Evolutionary conservation across 2,329 filamentous ascomycete genomes (phyloP), one percentile per base, ranked within the genome.

Genomic region (Massarina eburnea): DNA sequence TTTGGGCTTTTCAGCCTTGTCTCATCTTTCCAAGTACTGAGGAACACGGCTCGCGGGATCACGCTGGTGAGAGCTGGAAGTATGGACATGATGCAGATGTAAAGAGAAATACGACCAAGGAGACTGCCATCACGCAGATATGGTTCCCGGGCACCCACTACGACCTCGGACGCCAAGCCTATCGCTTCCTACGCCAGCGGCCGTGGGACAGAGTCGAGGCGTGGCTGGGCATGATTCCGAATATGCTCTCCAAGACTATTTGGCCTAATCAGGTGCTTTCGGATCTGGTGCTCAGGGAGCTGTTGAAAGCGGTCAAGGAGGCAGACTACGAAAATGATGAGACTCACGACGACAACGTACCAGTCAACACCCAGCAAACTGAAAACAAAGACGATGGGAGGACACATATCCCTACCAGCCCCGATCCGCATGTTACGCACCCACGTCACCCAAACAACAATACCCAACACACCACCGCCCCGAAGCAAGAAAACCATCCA

Each of bases 61-160:
- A n/a, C n/a, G n/a, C n/a, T n/a, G n/a, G n/a, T n/a, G n/a, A n/a
- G n/a, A n/a, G n/a, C n/a, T n/a, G n/a, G n/a, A n/a, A n/a, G n/a
- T n/a, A n/a, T n/a, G n/a, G n/a, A n/a, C n/a, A n/a, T 33, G 14
- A 7, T n/a, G 2, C 20, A 7, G 8, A 8, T 15, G 21, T 17
- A 15, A 18, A 26, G 37, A 22, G n/a, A 20, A 41, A 49, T 41
- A 48, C 0, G 48, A 46, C 7, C 44, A 46, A 3, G 49, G 45
- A 51, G 15, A 43, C 55, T 0, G 30, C 49, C 0, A 58, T 69
- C 3, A 48, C 59, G 19, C 66, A 70, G 39, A 50, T 45, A 19
- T 71, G 66, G 67, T 68, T 71, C 24, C 67, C 67, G 2, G 67
- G 67, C 20, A 62, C 61, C n/a, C 67, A 71, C 32, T 70, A 70